Evolutionary conservation across 2,329 filamentous ascomycete species (phyloP).

Genomic region (Fusarium hainanense): DNA sequence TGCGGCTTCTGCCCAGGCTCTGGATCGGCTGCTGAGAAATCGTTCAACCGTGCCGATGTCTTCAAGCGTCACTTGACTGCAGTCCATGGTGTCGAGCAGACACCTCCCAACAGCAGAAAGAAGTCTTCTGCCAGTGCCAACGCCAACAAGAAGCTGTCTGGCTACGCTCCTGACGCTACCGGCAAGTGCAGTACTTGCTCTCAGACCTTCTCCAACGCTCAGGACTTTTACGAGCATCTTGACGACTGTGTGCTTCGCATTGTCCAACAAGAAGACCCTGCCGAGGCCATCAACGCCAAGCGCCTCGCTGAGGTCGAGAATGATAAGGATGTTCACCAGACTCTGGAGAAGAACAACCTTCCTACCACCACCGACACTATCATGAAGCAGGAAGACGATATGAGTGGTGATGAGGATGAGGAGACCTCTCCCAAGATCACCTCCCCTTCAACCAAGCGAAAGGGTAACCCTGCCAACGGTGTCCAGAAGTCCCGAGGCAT

Average conservation of each 20-base stretch:
- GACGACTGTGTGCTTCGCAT: conserved; percentile 80
- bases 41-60: conserved; percentile 93
- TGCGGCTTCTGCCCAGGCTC: conserved; percentile 94
- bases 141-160: conserved; percentile 72
- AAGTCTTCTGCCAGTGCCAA: conserved; percentile 60
- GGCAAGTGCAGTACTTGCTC: conserved; percentile 97
- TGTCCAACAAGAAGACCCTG: conserved; percentile 76
- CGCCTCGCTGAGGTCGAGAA: conserved; percentile 74
- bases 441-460: conserved; percentile 62
- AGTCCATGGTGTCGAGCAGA: conserved; percentile 92
- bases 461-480: conserved; percentile 66
- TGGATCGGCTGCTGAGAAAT: conserved; percentile 90
- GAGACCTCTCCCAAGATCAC: conserved; percentile 61
- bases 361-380: conserved; percentile 57
- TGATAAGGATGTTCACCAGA: conserved; percentile 70
- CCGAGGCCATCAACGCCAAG: conserved; percentile 75
- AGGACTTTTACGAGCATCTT: conserved; percentile 98
- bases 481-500: conserved; percentile 76
- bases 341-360: conserved; percentile 72
- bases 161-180: conserved; percentile 80
- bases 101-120: conserved; percentile 89
- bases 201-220: conserved; percentile 88
- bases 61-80: conserved; percentile 95
- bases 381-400: conserved; percentile 64
- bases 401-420: conserved; percentile 66